Base-by-base conservation (phyloP, 306 rosid species). In the Cucurbita pepo region DNA sequence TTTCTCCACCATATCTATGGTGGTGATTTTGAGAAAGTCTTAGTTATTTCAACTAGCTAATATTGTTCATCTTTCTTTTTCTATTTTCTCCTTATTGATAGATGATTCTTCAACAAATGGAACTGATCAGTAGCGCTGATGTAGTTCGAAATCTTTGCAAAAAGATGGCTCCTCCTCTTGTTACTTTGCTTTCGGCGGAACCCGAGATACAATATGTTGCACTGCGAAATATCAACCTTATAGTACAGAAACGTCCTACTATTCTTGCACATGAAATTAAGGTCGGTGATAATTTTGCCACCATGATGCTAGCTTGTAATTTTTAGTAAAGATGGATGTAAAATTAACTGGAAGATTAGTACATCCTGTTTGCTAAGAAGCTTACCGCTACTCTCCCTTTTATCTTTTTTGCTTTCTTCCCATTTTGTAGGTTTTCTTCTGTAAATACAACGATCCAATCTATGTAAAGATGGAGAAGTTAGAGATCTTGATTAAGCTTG, bases 81-180 rank as follows among this genome's bases (percentile, higher is more conserved):
- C 75, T 78, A 63, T 80, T 76, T 38, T 18, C 57, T 71, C 76
- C 64, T 81, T 19, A 67, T 60, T 69, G 85, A 79, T 77, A 95
- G 99, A 95, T 95, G 99, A 95, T 95, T 81, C 96, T 95, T 82
- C 99, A 91, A 83, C 99, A 91, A 89, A 91, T 95, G 99, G 99
- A 95, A 84, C 96, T 91, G 77, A 95, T 95, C 73, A 85, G 92
- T 65, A 91, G 99, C 81, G 86, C 99, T 69, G 99, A 95, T 75
- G 92, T 95, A 22, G 92, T 95, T 72, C 90, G 99, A 79, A 95
- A 91, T 88, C 99, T 95, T 78, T 95, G 99, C 85, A 95, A 95
- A 88, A 95, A 95, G 85, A 95, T 95, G 99, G 99, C 99, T 77
- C 99, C 99, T 81, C 99, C 99, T 69, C 99, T 95, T 34, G 99